Base-by-base conservation (phyloP, 305 asterid species). In the Euphrasia arctica region DNA sequence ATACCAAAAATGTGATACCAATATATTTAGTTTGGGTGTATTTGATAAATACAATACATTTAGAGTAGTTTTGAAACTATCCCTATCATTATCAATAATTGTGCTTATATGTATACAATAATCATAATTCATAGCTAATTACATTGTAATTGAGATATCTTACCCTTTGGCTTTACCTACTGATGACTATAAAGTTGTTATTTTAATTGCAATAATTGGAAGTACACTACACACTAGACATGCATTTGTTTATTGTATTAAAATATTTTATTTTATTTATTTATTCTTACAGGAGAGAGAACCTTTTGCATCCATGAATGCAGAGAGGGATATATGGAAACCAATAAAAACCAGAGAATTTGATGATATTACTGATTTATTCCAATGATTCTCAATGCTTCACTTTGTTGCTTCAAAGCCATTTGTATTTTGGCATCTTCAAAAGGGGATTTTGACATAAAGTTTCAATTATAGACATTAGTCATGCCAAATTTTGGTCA, bases 281-380 rank as follows among this genome's bases (percentile, higher is more conserved):
- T 48, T 61, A 18, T 18, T n/a, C 22, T 66, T 75, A 49, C 86
- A 88, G 97, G 83, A 85, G 85, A 22, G 22, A 25, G 85, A 18
- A 18, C 22, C 22, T 18, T 48, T 6, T 31, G 34, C 34, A 31
- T 31, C 34, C 34, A 31, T 31, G 34, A 31, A 58, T 64, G 22
- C 22, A 18, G 22, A 18, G 22, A 18, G 22, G 22, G 22, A 18
- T 18, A 18, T 18, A 18, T 18, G 22, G 22, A 18, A 18, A 18
- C 22, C 22, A 18, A 18, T 18, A 77, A 76, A 72, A 69, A 69
- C 65, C 60, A 32, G 63, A 67, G 50, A 18, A 18, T 18, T 48
- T 75, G 77, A 61, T 28, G 75, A 42, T 18, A 18, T 18, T 18
- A 18, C 22, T 18, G 22, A 18, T 18, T 18, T 18, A 43, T 9